A percentile compares a stretch with the other conserved stretches of the same genome.
phyloP scores from a whole-genome alignment of 2,329 filamentous ascomycete genomes.

The Podosphaera fusca region DNA sequence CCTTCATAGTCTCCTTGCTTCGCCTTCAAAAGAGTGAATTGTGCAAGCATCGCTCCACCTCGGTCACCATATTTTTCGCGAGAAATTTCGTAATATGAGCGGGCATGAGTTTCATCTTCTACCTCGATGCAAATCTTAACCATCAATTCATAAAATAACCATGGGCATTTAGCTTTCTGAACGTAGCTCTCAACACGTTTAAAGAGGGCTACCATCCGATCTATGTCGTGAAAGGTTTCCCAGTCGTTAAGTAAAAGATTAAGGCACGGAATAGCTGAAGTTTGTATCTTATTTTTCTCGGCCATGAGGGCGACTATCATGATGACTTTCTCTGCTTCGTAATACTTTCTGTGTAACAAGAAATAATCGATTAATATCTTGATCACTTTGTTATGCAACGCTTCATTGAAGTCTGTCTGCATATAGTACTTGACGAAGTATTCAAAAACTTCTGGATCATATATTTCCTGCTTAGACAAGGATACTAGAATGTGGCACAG shows the following conservation, averaged over 20 bases:
- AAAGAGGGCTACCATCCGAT: slow-evolving; percentile 9
- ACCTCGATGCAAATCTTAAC: slow-evolving; percentile 15
- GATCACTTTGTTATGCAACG: neutral
- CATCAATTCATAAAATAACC: slow-evolving; percentile 12
- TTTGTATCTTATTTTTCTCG: slow-evolving; percentile 4
- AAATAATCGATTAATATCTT: neutral
- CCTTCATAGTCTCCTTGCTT: slow-evolving; percentile 13
- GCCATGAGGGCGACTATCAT: slow-evolving; percentile 7
- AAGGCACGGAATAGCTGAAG: slow-evolving; percentile 8
- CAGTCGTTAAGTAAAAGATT: slow-evolving; percentile 12
- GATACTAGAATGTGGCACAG: neutral
- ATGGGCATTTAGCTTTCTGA: slow-evolving; percentile 6
- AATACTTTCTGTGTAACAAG: slow-evolving; percentile 2
- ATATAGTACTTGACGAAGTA: neutral
- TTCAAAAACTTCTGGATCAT: neutral
- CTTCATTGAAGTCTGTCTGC: neutral
- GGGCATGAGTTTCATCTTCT: slow-evolving; percentile 8
- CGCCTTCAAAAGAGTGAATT: slow-evolving; percentile 9
- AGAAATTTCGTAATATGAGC: neutral
- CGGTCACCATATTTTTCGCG: slow-evolving; percentile 7
- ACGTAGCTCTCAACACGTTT: slow-evolving; percentile 7
- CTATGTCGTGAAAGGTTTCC: slow-evolving; percentile 10
- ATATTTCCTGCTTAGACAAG: neutral
- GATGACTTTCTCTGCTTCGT: slow-evolving; percentile 10
- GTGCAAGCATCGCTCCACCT: slow-evolving; percentile 8